Conservation (phyloP, 2,329 filamentous ascomycete species). For the Triangularia verruculosa region DNA sequence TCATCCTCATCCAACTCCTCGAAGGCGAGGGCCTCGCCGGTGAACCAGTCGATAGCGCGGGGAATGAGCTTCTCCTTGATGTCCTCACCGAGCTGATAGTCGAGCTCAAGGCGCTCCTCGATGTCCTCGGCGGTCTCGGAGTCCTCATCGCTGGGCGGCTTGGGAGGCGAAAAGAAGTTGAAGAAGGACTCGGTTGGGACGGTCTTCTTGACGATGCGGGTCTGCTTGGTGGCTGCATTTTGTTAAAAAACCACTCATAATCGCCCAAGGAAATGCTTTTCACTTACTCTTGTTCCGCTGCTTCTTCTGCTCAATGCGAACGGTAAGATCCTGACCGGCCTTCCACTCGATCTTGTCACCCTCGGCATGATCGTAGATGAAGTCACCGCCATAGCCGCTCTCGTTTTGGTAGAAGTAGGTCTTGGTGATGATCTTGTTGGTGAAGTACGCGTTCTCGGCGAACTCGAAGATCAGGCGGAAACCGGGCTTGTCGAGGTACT, state of each 20-base stretch:
- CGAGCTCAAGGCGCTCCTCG: slow-evolving; percentile 94
- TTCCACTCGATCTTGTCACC: slow-evolving; percentile 99
- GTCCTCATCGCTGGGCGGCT: slow-evolving; percentile 74
- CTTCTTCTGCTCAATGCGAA: slow-evolving; percentile 97
- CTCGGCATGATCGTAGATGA: slow-evolving; percentile 99
- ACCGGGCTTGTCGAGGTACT: slow-evolving; percentile 96
- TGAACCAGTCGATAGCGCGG: slow-evolving; percentile 98
- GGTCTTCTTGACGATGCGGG: slow-evolving; percentile 97
- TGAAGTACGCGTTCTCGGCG: slow-evolving; percentile 91
- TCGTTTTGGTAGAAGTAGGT: slow-evolving; percentile 99
- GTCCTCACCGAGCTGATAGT: slow-evolving; percentile 98
- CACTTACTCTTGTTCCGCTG: slow-evolving; percentile 96
- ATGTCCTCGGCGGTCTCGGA: slow-evolving; percentile 82
- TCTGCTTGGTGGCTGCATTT: slow-evolving; percentile 89
- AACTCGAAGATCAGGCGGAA: slow-evolving; percentile 99
- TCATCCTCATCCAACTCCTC: slow-evolving; percentile 88
- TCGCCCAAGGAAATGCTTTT: too few species aligned
- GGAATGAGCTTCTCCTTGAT: slow-evolving; percentile 99
- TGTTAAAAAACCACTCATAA: slow-evolving; percentile 21
- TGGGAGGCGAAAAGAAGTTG: slow-evolving; percentile 98
- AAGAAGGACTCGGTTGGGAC: slow-evolving; percentile 98
- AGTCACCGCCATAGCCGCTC: slow-evolving; percentile 96
- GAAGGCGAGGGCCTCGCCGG: slow-evolving; percentile 92
- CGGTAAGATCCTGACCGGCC: slow-evolving; percentile 85
- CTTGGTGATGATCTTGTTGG: slow-evolving; percentile 95